phyloP scores from a whole-genome alignment of 306 rosid species.

The Arachis stenosperma region DNA sequence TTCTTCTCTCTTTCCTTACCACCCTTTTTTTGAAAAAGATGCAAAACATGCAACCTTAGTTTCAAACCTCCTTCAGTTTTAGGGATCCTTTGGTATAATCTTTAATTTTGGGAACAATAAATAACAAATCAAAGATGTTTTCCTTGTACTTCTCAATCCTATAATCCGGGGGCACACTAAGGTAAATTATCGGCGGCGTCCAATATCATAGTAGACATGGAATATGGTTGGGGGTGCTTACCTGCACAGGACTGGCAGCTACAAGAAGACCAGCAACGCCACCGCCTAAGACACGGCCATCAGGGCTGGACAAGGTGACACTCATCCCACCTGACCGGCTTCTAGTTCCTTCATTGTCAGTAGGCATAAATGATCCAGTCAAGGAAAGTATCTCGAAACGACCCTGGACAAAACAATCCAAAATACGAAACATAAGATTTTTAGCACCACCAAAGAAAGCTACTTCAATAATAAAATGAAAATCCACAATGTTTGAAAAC shows the following conservation, averaged over 20 bases:
- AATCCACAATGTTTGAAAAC: background rate
- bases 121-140: no score
- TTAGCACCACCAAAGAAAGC: background rate
- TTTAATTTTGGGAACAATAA: no score
- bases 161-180: background rate
- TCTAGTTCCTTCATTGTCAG: constrained; percentile 69
- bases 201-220: constrained; percentile 7
- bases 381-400: constrained; percentile 71
- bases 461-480: background rate
- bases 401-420: constrained; percentile 52
- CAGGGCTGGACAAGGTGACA: constrained; percentile 66
- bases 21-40: background rate
- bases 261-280: constrained; percentile 69
- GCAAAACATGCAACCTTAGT: no score
- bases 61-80: background rate
- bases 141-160: background rate
- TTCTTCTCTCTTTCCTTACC: no score
- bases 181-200: background rate
- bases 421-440: constrained; percentile 16
- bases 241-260: constrained; percentile 86
- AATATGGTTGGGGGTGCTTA: constrained; percentile 27
- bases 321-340: constrained; percentile 79
- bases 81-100: background rate
- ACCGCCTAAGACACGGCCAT: constrained; percentile 76
- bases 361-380: constrained; percentile 74